These are phyloP conservation scores for Neckera pumila DNA, from an alignment of 225 moss, liverwort and hornwort genomes.

Conservation along the genomic window DNA sequence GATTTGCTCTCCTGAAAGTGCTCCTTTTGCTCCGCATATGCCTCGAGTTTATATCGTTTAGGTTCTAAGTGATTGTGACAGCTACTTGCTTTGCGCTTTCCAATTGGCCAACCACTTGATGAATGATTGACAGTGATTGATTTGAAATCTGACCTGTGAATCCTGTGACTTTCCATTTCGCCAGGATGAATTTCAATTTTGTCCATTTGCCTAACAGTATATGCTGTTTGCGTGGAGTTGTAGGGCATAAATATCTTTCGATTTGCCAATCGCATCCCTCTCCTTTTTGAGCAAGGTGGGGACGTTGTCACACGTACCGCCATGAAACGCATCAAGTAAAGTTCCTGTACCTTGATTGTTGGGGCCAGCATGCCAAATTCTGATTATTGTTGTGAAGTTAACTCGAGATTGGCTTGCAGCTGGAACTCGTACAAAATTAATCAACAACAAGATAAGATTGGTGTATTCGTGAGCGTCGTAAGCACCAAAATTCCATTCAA, in stretches of 20 bases:
- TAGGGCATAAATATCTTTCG: slow-evolving; percentile 94
- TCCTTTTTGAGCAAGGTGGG: slow-evolving; percentile 92
- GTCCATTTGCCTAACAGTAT: background rate
- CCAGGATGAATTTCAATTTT: background rate
- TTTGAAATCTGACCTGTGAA: background rate
- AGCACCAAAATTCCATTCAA: slow-evolving; percentile 99
- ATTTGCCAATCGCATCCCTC: slow-evolving; percentile 94
- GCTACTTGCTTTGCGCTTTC: background rate
- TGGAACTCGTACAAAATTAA: slow-evolving; percentile 98
- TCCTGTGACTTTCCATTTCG: background rate
- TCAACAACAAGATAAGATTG: slow-evolving; percentile 90
- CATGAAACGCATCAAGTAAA: slow-evolving; percentile 94
- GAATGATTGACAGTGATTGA: background rate
- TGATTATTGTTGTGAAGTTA: background rate
- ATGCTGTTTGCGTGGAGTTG: background rate
- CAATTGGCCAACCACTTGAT: background rate
- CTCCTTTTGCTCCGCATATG: background rate
- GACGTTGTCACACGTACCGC: slow-evolving; percentile 95
- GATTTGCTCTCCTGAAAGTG: background rate
- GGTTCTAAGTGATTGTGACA: background rate
- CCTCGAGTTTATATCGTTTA: background rate
- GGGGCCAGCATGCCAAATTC: background rate
- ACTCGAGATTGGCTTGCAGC: slow-evolving; percentile 31
- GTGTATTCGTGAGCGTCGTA: slow-evolving; percentile 95
- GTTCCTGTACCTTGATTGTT: background rate